These are phyloP conservation scores for Solanum chilense DNA, from an alignment of 257 asterid species.

Conservation along the genomic window DNA sequence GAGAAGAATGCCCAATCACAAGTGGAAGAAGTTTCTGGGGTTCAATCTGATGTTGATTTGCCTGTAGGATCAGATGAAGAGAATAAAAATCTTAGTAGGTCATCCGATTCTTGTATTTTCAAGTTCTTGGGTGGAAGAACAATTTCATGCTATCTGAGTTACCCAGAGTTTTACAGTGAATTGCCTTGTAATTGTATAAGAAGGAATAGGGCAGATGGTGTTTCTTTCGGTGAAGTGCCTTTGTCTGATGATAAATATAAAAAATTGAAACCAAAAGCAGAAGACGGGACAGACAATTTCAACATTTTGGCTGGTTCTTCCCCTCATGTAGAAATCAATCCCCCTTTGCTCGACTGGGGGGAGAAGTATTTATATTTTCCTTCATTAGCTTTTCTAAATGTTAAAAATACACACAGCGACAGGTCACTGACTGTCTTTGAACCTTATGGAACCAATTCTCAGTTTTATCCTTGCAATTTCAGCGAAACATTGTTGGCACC, in stretches of 20 bases:
- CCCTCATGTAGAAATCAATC: conserved; percentile 52
- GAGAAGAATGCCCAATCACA: conserved; percentile 9
- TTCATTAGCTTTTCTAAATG: conserved; percentile 41
- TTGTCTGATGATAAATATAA: conserved; percentile 11
- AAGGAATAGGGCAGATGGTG: conserved; percentile 9
- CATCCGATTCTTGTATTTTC: conserved; percentile 25
- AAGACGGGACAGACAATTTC: conserved; percentile 11
- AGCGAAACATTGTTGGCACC: conserved; percentile 57
- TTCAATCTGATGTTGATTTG: conserved; percentile 10
- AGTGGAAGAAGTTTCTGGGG: conserved; percentile 16
- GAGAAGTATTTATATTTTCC: conserved; percentile 43
- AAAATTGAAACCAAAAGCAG: conserved; percentile 13
- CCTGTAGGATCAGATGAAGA: conserved; percentile 15
- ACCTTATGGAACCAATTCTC: conserved; percentile 61
- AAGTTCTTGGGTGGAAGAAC: conserved; percentile 37
- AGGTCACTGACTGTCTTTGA: conserved; percentile 29
- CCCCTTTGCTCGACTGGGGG: conserved; percentile 68
- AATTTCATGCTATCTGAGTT: conserved; percentile 37
- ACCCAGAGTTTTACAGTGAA: conserved; percentile 20
- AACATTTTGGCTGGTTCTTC: conserved; percentile 19
- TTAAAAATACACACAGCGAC: conserved; percentile 46
- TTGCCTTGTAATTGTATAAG: conserved; percentile 3
- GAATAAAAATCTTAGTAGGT: conserved; percentile 25
- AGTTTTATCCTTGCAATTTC: conserved; percentile 71
- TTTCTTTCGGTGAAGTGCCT: conserved; percentile 23